A percentile compares a stretch with the other conserved stretches of the same genome.
Evolutionary conservation across 768 basidiomycete species (phyloP).

Genomic region (Ramaria sp.): DNA sequence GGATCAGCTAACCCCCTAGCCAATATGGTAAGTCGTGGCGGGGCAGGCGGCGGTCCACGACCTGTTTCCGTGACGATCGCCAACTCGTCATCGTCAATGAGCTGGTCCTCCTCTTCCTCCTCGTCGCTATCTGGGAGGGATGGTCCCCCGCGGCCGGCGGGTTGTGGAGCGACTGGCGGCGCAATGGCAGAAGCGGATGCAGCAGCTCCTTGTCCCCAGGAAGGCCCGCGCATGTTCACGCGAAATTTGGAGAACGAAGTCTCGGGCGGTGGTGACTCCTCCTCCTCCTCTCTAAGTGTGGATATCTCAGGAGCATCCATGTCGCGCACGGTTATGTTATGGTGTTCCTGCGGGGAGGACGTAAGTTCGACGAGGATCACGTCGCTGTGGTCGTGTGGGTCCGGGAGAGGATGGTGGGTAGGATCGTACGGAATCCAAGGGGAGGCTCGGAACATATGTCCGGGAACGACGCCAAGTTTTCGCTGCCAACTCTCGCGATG

Average conservation of each 20-base stretch:
- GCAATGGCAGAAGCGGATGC: not conserved
- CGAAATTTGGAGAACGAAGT: conserved; percentile 29
- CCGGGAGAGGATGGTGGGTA: conserved; percentile 13
- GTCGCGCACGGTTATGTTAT: conserved; percentile 13
- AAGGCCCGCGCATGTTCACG: conserved; percentile 41
- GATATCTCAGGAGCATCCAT: conserved; percentile 83
- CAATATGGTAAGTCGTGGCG: too few relatives aligned
- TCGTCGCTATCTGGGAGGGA: conserved; percentile 21
- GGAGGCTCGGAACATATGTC: conserved; percentile 45
- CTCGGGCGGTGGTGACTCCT: conserved; percentile 38
- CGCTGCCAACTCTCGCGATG: not conserved
- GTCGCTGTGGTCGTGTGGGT: conserved; percentile 1
- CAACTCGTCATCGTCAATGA: conserved; percentile 60
- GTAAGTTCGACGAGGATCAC: not conserved
- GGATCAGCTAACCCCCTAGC: too few relatives aligned
- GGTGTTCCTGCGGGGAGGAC: not conserved
- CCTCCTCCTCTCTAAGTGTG: conserved; percentile 59
- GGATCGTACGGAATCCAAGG: conserved; percentile 51
- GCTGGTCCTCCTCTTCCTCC: conserved; percentile 63
- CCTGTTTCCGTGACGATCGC: not conserved
- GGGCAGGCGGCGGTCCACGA: not conserved
- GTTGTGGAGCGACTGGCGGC: conserved; percentile 25
- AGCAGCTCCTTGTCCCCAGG: not conserved
- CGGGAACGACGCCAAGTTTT: conserved; percentile 2
- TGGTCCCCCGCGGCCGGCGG: conserved; percentile 22